Percentiles rank a stretch among this genome's conserved stretches.
Evolutionary conservation across 2,329 filamentous ascomycete species (phyloP).

Genomic region (Tolypocladium tundrense): DNA sequence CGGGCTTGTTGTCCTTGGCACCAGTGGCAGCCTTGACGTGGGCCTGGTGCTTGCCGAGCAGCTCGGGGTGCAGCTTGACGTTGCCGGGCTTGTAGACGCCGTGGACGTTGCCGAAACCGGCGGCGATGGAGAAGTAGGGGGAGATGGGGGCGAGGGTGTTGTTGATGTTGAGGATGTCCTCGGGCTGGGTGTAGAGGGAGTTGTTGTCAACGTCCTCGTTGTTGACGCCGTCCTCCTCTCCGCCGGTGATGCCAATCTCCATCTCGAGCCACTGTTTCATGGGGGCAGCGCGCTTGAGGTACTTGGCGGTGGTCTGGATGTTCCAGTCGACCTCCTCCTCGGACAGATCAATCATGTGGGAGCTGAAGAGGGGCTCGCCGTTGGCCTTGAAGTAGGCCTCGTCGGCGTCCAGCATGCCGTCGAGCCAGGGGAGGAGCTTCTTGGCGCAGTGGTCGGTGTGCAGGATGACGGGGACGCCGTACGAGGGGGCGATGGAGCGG

Average conservation of each 20-base stretch:
- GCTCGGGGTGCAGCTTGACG: conserved; percentile 91
- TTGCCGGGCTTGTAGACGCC: conserved; percentile 98
- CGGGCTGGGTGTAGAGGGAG: conserved; percentile 94
- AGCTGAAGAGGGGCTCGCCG: conserved; percentile 87
- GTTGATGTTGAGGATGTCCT: conserved; percentile 90
- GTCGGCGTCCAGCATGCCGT: conserved; percentile 89
- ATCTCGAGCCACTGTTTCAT: conserved; percentile 99
- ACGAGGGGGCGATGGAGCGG: conserved; percentile 73
- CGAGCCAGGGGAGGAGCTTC: conserved; percentile 97
- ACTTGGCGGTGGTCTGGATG: conserved; percentile 82
- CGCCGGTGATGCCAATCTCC: conserved; percentile 80
- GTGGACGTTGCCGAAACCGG: conserved; percentile 98
- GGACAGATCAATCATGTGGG: conserved; percentile 97
- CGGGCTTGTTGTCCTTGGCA: conserved; percentile 71
- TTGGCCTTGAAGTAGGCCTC: conserved; percentile 91
- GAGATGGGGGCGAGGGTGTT: conserved; percentile 76
- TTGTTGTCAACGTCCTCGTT: conserved; percentile 97
- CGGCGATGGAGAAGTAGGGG: conserved; percentile 95
- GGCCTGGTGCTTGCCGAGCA: conserved; percentile 92
- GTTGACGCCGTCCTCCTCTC: conserved; percentile 97
- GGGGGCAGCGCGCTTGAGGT: conserved; percentile 86
- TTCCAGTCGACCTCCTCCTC: conserved; percentile 88
- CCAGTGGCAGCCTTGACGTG: conserved; percentile 75
- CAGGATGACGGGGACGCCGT: conserved; percentile 83
- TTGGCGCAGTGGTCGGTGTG: conserved; percentile 99